Evolutionary conservation across 805 yeast species (phyloP).

Genomic region (Wickerhamomyces chambardii): DNA sequence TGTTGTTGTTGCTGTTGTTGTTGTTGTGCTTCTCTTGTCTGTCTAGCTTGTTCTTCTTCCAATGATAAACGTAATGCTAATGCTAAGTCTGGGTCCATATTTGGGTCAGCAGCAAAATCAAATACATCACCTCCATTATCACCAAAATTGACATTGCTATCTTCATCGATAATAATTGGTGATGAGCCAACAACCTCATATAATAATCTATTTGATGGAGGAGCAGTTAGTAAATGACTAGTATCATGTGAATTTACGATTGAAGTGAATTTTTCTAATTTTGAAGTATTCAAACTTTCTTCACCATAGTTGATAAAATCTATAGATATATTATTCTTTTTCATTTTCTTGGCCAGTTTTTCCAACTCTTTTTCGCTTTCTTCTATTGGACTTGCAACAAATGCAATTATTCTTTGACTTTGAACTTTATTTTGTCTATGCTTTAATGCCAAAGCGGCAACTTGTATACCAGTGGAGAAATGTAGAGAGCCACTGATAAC

Average conservation of each 20-base stretch:
- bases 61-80: conserved; percentile 89
- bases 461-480: conserved; percentile 79
- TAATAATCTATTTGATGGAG: conserved; percentile 80
- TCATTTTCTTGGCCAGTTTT: conserved; percentile 83
- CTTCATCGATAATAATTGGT: conserved; percentile 62
- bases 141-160: conserved; percentile 33
- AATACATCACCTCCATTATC: conserved; percentile 41
- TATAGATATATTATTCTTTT: conserved; percentile 84
- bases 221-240: conserved; percentile 76
- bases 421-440: conserved; percentile 94
- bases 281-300: conserved; percentile 63
- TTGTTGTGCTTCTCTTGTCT: conserved; percentile 54
- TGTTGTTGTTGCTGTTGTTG: conserved; percentile 10
- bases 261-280: conserved; percentile 71
- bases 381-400: conserved; percentile 79
- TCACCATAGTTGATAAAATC: conserved; percentile 93
- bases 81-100: conserved; percentile 95
- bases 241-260: conserved; percentile 65
- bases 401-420: conserved; percentile 80
- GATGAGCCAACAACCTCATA: conserved; percentile 77
- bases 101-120: conserved; percentile 74
- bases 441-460: conserved; percentile 87
- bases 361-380: conserved; percentile 67
- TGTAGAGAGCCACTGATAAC: conserved; percentile 61
- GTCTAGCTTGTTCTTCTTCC: conserved; percentile 92